Evolutionary conservation across 1,284 basidiomycete species (phyloP).

Genomic region (Cutaneotrichosporon sp.): DNA sequence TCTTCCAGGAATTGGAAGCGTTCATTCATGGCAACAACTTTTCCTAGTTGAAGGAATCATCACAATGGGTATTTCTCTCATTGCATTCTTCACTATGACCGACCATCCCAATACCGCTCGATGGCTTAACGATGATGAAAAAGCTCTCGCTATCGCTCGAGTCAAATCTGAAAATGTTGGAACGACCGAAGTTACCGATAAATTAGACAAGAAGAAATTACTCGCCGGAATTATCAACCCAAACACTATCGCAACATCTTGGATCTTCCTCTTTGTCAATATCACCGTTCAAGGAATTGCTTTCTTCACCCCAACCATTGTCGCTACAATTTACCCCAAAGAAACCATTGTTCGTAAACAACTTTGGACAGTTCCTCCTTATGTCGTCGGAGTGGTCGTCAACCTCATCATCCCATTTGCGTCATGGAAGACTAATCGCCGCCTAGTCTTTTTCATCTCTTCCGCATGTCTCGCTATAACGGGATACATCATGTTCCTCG

Average conservation of each 20-base stretch:
- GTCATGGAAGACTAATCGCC: slow-evolving; percentile 43
- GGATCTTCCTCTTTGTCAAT: slow-evolving; percentile 53
- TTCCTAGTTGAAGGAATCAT: slow-evolving; percentile 43
- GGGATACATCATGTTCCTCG: slow-evolving; percentile 42
- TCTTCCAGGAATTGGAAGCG: slow-evolving; percentile 25
- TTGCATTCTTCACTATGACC: slow-evolving; percentile 34
- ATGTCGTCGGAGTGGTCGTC: slow-evolving; percentile 40
- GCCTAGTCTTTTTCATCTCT: slow-evolving; percentile 39
- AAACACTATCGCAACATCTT: slow-evolving; percentile 33
- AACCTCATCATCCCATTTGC: slow-evolving; percentile 37
- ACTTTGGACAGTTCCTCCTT: slow-evolving; percentile 47
- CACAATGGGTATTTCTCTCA: slow-evolving; percentile 32
- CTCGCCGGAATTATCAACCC: slow-evolving; percentile 28
- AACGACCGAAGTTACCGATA: slow-evolving; percentile 23
- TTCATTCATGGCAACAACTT: slow-evolving; percentile 29
- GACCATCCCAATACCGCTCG: slow-evolving; percentile 31
- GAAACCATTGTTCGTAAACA: slow-evolving; percentile 36
- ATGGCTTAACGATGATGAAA: slow-evolving; percentile 31
- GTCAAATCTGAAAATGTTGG: slow-evolving; percentile 34
- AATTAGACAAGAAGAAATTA: slow-evolving; percentile 17
- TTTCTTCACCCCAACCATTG: slow-evolving; percentile 38
- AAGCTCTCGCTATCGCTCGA: slow-evolving; percentile 31
- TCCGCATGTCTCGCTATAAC: slow-evolving; percentile 39
- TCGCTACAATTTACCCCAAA: slow-evolving; percentile 35
- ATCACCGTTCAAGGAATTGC: slow-evolving; percentile 33